Evolutionary conservation across 1,284 basidiomycete genomes (phyloP), one percentile per base, ranked within the genome.

Genomic region (Cryptococcus wingfieldii): DNA sequence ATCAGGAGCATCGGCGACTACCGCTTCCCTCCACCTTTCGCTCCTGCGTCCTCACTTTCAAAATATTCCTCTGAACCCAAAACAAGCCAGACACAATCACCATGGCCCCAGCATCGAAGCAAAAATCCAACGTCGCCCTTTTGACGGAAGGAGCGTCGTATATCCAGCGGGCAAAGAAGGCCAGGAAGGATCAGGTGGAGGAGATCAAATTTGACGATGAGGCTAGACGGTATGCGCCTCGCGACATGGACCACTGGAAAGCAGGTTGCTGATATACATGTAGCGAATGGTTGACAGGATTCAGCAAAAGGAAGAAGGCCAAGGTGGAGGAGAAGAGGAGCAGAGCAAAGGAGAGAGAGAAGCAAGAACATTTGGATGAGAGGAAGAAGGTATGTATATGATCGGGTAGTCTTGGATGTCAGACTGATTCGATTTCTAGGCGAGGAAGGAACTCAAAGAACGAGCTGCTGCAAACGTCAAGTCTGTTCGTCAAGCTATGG

Each of bases 131-230:
- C 71, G 67, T 76, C 59, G 66, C 69, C 7, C 72, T 78, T 51
- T 63, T 78, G 45, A 78, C 77, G 1, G 75, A 78, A 60, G 76
- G 76, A 5, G 68, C 69, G 16, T 57, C 57, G 13, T 78, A 78
- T 56, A 76, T 77, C 57, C 67, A 71, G 41, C 66, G 73, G 44
- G 73, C 74, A 19, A 76, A 75, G 58, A 71, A 70, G 54, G 69
- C 67, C 12, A 62, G 73, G 6, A 65, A 66, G 47, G 74, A 77
- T 27, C 70, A 72, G 55, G 71, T 78, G 8, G 76, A 78, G 51
- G 73, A 74, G 56, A 70, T 78, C 64, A 73, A 77, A 56, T 78
- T 78, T 62, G 74, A 78, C 61, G 77, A 78, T 62, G 66, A 68
- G 9, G 73, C 72, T 7, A 56, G 76, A 56, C 59, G 67, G 74